phyloP scores from a whole-genome alignment of 2,329 filamentous ascomycete genomes.

The Sclerotinia trifoliorum region DNA sequence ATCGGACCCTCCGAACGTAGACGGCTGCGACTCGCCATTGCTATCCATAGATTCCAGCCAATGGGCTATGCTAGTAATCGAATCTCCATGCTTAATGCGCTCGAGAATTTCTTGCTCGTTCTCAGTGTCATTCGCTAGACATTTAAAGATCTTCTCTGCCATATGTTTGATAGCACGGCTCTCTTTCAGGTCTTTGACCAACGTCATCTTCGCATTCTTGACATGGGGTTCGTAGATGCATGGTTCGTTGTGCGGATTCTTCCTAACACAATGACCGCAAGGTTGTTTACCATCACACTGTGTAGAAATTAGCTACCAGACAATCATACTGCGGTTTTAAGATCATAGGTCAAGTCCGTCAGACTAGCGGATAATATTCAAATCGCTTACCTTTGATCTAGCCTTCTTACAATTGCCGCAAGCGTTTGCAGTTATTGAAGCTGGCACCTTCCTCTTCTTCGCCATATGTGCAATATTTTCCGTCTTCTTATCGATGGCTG shows the following conservation, averaged over 20 bases:
- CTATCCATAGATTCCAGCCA: conserved; percentile 36
- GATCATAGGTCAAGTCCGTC: neutral
- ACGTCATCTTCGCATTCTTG: conserved; percentile 41
- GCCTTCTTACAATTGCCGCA: conserved; percentile 8
- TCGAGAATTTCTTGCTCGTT: conserved; percentile 38
- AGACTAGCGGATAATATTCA: neutral
- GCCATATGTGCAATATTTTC: neutral
- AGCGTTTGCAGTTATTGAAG: conserved; percentile 8
- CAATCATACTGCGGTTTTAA: neutral
- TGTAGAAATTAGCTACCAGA: neutral
- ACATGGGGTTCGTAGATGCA: conserved; percentile 41
- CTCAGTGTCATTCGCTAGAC: conserved; percentile 35
- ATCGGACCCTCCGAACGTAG: conserved; percentile 27
- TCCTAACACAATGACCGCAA: conserved; percentile 39
- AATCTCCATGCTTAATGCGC: conserved; percentile 36
- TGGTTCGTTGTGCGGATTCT: conserved; percentile 27
- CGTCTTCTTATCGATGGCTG: neutral
- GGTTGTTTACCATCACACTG: conserved; percentile 41
- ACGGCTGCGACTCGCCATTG: conserved; percentile 31
- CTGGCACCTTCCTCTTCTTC: neutral
- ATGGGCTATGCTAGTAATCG: conserved; percentile 36
- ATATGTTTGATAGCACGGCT: conserved; percentile 3
- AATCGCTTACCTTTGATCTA: conserved; percentile 36
- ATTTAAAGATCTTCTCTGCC: conserved; percentile 28
- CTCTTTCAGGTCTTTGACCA: conserved; percentile 34